These are phyloP conservation scores for Coemansia sp. DNA, from an alignment of 192 early-diverging fungal species.

Conservation along the genomic window DNA sequence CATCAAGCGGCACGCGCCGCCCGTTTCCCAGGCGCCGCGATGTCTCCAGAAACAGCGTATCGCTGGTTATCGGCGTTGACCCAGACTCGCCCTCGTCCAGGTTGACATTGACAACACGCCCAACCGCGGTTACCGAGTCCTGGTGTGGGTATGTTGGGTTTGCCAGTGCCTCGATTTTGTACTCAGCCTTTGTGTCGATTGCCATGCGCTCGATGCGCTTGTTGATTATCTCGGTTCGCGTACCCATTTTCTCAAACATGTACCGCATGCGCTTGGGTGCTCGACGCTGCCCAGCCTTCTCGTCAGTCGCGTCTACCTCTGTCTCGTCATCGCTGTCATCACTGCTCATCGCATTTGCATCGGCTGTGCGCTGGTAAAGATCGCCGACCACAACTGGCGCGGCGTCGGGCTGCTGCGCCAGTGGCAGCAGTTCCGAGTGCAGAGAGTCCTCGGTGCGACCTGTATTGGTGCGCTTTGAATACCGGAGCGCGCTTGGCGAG, in stretches of 20 bases:
- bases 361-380: constrained; percentile 1
- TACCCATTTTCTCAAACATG: constrained; percentile 51
- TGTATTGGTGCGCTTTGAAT: constrained; percentile 35
- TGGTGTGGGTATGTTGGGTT: constrained; percentile 59
- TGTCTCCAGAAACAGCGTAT: constrained; percentile 76
- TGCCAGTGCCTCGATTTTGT: constrained; percentile 51
- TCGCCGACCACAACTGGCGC: constrained; percentile 13
- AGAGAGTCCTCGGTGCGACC: constrained; percentile 41
- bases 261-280: constrained; percentile 44
- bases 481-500: constrained; percentile 47
- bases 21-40: constrained; percentile 75
- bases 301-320: background rate
- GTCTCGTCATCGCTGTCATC: constrained; percentile 26
- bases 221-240: constrained; percentile 44
- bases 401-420: constrained; percentile 15
- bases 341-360: constrained; percentile 9
- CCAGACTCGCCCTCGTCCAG: constrained; percentile 60
- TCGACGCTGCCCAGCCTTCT: background rate
- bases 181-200: constrained; percentile 37
- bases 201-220: constrained; percentile 53
- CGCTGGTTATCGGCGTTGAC: constrained; percentile 27
- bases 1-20: constrained; percentile 63
- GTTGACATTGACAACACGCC: constrained; percentile 74
- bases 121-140: constrained; percentile 65
- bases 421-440: constrained; percentile 27